Percentiles rank a stretch among this genome's conserved stretches.
These are phyloP conservation scores for Eucalyptus dawsonii DNA, from an alignment of 345 rosid genomes.

Conservation along the genomic window DNA sequence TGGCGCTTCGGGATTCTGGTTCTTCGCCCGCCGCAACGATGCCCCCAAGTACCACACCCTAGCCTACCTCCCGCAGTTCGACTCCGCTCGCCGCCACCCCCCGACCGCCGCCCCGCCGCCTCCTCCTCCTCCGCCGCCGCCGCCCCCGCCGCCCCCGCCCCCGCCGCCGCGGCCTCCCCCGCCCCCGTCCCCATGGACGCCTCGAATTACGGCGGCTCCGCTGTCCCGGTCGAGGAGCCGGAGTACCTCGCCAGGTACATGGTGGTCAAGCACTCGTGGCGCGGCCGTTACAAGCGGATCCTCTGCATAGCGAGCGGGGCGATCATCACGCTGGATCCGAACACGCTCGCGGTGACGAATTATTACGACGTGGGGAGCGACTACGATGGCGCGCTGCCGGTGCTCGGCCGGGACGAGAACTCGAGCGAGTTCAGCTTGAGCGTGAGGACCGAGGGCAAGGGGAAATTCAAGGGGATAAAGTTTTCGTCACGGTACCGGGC, in stretches of 20 bases:
- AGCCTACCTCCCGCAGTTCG: constrained; percentile 43
- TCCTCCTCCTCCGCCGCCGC: constrained; percentile 18
- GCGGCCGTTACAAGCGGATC: constrained; percentile 90
- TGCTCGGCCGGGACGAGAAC: constrained; percentile 63
- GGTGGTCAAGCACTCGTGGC: constrained; percentile 93
- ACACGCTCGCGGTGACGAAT: constrained; percentile 66
- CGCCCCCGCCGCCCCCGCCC: constrained; percentile 3
- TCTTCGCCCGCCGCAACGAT: constrained; percentile 47
- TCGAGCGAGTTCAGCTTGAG: constrained; percentile 66
- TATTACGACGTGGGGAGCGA: constrained; percentile 54
- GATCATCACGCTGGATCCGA: constrained; percentile 79
- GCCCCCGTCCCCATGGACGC: constrained; percentile 37
- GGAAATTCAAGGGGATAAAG: constrained; percentile 76
- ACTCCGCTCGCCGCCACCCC: constrained; percentile 19
- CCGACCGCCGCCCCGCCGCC: constrained; percentile 13
- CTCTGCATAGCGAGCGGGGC: constrained; percentile 60
- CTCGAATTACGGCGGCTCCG: neutral
- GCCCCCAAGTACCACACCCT: constrained; percentile 54
- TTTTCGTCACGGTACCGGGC: constrained; percentile 71
- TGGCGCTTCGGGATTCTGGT: constrained; percentile 63
- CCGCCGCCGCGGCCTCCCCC: neutral
- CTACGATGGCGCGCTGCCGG: constrained; percentile 69
- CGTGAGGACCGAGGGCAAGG: constrained; percentile 83
- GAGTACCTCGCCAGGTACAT: constrained; percentile 88
- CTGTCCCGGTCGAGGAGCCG: constrained; percentile 55